Conservation (phyloP, 306 rosid genomes). For the Sicyos edulis region DNA sequence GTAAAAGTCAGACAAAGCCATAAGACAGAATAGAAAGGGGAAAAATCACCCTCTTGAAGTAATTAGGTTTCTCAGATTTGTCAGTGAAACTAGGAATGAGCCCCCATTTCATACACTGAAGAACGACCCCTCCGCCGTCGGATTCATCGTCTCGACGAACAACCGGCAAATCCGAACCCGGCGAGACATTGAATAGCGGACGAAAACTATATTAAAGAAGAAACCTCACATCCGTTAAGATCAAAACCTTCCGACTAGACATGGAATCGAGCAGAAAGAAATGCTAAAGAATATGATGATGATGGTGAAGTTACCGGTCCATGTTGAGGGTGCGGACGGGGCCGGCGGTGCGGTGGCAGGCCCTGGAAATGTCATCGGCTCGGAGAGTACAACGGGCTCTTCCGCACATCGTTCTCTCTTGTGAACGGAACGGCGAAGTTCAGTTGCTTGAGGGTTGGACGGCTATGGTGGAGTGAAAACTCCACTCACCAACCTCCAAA, state of each 20-base stretch:
- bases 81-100: constrained; percentile 84
- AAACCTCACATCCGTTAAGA: neutral
- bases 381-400: constrained; percentile 62
- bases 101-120: constrained; percentile 91
- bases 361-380: constrained; percentile 59
- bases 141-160: constrained; percentile 70
- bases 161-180: constrained; percentile 58
- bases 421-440: neutral
- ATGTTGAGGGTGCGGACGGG: constrained; percentile 43
- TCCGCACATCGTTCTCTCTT: constrained; percentile 53
- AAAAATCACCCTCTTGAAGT: constrained; percentile 57
- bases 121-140: constrained; percentile 41
- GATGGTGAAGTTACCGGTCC: constrained; percentile 38
- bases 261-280: neutral
- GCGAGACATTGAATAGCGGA: constrained; percentile 66
- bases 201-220: constrained; percentile 43
- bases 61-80: constrained; percentile 74
- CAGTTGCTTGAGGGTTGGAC: neutral
- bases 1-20: neutral
- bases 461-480: neutral
- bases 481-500: no score
- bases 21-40: neutral
- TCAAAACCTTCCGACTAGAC: neutral
- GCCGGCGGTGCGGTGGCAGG: constrained; percentile 45
- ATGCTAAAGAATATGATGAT: neutral